Conservation (phyloP, 2,329 filamentous ascomycete genomes). For the Phoma sp. region DNA sequence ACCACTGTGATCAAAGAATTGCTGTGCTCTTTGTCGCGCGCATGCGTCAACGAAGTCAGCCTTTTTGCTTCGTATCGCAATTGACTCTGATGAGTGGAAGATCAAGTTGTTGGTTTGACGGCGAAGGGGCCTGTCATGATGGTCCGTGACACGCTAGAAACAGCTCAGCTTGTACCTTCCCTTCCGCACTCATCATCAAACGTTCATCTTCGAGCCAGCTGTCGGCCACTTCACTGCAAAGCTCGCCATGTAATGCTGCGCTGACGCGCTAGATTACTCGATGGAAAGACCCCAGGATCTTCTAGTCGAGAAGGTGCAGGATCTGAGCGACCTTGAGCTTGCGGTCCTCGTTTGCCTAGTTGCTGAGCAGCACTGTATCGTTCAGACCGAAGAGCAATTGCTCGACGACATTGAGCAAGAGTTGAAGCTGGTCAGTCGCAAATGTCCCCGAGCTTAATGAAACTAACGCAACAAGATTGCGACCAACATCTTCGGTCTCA, state of each 20-base stretch:
- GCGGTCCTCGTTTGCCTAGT: constrained; percentile 83
- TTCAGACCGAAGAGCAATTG: constrained; percentile 70
- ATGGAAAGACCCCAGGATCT: constrained; percentile 30
- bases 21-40: no score
- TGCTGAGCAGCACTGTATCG: constrained; percentile 84
- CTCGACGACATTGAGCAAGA: constrained; percentile 76
- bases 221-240: no score
- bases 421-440: constrained; percentile 65
- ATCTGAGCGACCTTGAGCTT: constrained; percentile 85
- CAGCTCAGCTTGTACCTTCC: background rate
- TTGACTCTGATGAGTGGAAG: no score
- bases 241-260: background rate
- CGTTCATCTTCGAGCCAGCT: background rate
- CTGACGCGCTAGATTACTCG: no score
- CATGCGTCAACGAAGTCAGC: no score
- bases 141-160: background rate
- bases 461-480: constrained; percentile 62
- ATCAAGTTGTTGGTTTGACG: no score
- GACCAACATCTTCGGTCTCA: constrained; percentile 73
- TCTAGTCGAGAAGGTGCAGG: constrained; percentile 70
- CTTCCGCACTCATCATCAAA: background rate
- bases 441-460: background rate
- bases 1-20: no score
- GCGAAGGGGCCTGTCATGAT: background rate
- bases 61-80: no score